Percentiles rank a stretch among this genome's conserved stretches.
phyloP scores from a whole-genome alignment of 2,329 filamentous ascomycete species.

The Aquanectria penicillioides region DNA sequence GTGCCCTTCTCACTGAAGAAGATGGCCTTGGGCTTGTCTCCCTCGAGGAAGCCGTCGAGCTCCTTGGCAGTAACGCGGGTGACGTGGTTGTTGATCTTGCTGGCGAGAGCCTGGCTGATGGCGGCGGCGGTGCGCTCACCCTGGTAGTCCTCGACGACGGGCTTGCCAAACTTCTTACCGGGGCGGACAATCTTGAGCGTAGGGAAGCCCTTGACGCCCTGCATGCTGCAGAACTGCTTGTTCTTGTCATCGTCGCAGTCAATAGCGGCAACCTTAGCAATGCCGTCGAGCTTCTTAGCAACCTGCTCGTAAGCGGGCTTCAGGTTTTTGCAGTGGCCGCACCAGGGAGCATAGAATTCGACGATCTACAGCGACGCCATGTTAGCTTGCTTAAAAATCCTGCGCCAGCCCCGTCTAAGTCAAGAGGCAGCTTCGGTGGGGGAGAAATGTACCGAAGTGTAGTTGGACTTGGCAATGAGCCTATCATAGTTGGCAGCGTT shows the following conservation, averaged over 20 bases:
- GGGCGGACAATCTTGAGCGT: constrained; percentile 94
- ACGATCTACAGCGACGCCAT: constrained; percentile 57
- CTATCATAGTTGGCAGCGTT: constrained; percentile 81
- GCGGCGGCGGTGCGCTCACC: constrained; percentile 84
- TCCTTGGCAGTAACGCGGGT: constrained; percentile 83
- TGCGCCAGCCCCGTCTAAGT: too few relatives aligned
- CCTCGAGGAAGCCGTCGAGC: constrained; percentile 78
- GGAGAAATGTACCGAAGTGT: constrained; percentile 76
- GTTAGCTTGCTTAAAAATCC: too few relatives aligned
- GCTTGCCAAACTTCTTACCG: constrained; percentile 80
- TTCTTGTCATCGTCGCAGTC: constrained; percentile 95
- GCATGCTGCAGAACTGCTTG: constrained; percentile 84
- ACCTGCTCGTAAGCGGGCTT: constrained; percentile 96
- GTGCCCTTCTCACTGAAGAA: constrained; percentile 94
- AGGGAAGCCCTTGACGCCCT: constrained; percentile 94
- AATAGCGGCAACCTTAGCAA: constrained; percentile 93
- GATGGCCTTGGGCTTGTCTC: constrained; percentile 82
- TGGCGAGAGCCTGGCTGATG: constrained; percentile 86
- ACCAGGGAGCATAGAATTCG: constrained; percentile 98
- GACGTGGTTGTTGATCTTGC: constrained; percentile 93
- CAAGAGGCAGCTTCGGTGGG: neutral
- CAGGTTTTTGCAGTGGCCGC: constrained; percentile 95
- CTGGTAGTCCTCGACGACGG: constrained; percentile 90
- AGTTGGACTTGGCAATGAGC: constrained; percentile 87
- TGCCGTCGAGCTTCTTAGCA: constrained; percentile 86